These are phyloP conservation scores for Pelargonium fulgidum DNA, from an alignment of 441 rosid genomes.

Conservation along the genomic window DNA sequence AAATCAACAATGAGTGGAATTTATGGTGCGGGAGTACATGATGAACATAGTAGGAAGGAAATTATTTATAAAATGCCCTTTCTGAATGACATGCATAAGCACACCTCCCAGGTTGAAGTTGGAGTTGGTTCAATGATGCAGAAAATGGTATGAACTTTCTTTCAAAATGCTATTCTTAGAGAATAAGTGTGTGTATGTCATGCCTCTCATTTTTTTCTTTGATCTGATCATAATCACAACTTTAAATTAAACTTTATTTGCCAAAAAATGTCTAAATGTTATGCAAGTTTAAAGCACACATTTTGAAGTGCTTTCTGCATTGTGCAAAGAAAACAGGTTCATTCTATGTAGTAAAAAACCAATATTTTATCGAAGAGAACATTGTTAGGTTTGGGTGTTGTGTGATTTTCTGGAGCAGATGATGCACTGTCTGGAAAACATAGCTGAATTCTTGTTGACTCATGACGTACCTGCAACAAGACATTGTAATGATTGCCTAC, in stretches of 20 bases:
- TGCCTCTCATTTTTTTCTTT: background rate
- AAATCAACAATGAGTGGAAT: constrained; percentile 32
- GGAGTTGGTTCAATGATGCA: constrained; percentile 36
- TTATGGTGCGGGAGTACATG: constrained; percentile 28
- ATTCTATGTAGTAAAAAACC: background rate
- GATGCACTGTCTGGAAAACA: constrained; percentile 2
- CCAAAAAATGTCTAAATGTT: background rate
- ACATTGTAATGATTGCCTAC: background rate
- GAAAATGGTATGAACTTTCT: constrained; percentile 47
- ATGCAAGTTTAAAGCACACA: background rate
- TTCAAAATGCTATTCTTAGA: constrained; percentile 15
- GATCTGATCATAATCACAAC: background rate
- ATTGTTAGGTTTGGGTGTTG: background rate
- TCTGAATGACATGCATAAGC: constrained; percentile 34
- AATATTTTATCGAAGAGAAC: background rate
- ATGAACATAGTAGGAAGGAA: constrained; percentile 33
- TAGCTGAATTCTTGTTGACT: background rate
- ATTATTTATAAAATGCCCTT: constrained; percentile 26
- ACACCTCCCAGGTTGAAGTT: constrained; percentile 30
- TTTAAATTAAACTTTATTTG: background rate
- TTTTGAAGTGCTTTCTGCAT: background rate
- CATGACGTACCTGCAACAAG: background rate
- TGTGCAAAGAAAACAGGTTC: background rate
- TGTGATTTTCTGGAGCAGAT: background rate
- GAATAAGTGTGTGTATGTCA: constrained; percentile 10